phyloP scores from a whole-genome alignment of 2,329 filamentous ascomycete species.

The Didymella lethalis region DNA sequence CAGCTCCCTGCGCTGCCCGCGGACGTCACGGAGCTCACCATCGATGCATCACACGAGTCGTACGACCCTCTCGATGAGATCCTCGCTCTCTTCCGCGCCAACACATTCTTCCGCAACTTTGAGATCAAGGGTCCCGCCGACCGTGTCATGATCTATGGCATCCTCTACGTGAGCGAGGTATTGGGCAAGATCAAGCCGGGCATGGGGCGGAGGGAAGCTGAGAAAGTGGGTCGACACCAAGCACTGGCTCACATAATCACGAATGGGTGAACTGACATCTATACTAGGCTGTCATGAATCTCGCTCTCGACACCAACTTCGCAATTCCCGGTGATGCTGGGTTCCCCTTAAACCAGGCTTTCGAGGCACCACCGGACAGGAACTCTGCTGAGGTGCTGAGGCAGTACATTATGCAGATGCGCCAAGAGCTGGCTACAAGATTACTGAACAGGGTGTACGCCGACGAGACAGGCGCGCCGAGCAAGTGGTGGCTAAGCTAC shows the following conservation, averaged over 20 bases:
- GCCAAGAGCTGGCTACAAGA: slow-evolving; percentile 86
- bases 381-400: slow-evolving; percentile 88
- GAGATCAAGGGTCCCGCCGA: slow-evolving; percentile 97
- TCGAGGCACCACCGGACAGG: slow-evolving; percentile 84
- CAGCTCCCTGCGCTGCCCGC: slow-evolving; percentile 69
- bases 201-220: slow-evolving; percentile 70
- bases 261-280: not conserved
- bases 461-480: slow-evolving; percentile 70
- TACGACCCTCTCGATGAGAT: slow-evolving; percentile 98
- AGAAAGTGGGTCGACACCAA: slow-evolving; percentile 62
- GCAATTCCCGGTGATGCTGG: slow-evolving; percentile 90
- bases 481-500: slow-evolving; percentile 96
- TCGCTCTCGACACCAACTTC: slow-evolving; percentile 92
- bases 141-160: slow-evolving; percentile 93
- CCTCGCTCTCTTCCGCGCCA: slow-evolving; percentile 90
- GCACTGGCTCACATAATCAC: not conserved
- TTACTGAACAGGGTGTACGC: slow-evolving; percentile 88
- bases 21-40: slow-evolving; percentile 63
- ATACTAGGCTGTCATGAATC: slow-evolving; percentile 79
- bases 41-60: slow-evolving; percentile 85
- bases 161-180: slow-evolving; percentile 91
- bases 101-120: slow-evolving; percentile 99
- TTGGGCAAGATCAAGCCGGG: slow-evolving; percentile 83
- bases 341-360: slow-evolving; percentile 96
- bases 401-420: slow-evolving; percentile 89